Evolutionary conservation across 805 yeast species (phyloP).

Genomic region (Yamadazyma olivae): DNA sequence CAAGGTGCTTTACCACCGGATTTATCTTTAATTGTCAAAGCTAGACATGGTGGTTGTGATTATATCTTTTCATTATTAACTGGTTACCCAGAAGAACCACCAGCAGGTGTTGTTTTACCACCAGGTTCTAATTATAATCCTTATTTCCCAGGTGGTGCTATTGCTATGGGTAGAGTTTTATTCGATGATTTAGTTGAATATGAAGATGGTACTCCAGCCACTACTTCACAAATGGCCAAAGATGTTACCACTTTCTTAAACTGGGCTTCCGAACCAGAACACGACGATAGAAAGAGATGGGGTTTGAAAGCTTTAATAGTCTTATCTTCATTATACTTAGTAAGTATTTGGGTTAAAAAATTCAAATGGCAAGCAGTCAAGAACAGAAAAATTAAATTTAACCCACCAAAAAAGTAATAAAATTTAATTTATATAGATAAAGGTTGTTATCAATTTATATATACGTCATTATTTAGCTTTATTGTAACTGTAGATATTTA

Average conservation of each 20-base stretch:
- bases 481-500: no score
- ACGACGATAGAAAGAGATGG: constrained; percentile 94
- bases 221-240: constrained; percentile 99
- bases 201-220: constrained; percentile 98
- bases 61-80: constrained; percentile 93
- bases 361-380: constrained; percentile 97
- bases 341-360: constrained; percentile 90
- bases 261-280: constrained; percentile 99
- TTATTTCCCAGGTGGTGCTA: constrained; percentile 99
- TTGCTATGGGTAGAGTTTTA: constrained; percentile 98
- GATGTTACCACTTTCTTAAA: constrained; percentile 93
- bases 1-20: constrained; percentile 99
- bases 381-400: constrained; percentile 89
- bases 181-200: constrained; percentile 97
- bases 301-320: constrained; percentile 91
- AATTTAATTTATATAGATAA: constrained; percentile 3
- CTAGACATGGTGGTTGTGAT: constrained; percentile 97
- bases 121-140: constrained; percentile 98
- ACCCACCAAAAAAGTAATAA: constrained; percentile 72
- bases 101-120: constrained; percentile 93
- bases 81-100: constrained; percentile 98
- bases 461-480: constrained; percentile 5
- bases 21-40: constrained; percentile 93
- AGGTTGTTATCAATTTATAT: constrained; percentile 3
- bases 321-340: constrained; percentile 71